These are phyloP conservation scores for Colletotrichum sp. DNA, from an alignment of 2,329 filamentous ascomycete species.

Conservation along the genomic window DNA sequence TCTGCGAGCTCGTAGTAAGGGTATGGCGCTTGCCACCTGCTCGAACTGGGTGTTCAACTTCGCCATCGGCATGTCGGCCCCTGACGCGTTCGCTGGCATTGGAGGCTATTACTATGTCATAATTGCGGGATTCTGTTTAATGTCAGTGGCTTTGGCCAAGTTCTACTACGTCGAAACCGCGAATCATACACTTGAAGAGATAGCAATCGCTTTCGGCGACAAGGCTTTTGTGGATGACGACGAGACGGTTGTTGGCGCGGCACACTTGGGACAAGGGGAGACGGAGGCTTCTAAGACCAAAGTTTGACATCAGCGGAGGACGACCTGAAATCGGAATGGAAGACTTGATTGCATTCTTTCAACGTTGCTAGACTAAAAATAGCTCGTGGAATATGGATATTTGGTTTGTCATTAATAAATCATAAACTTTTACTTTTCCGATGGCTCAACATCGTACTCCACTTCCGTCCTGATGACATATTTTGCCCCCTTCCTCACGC, in stretches of 20 bases:
- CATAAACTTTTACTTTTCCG: neutral
- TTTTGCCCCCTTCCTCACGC: constrained; percentile 68
- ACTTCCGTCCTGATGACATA: constrained; percentile 77
- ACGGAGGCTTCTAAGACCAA: neutral
- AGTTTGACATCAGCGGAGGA: neutral
- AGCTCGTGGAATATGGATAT: too few relatives aligned
- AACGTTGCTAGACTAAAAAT: too few relatives aligned
- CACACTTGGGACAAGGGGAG: neutral
- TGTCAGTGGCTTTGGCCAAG: neutral
- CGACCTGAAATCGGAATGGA: neutral
- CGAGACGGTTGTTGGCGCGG: neutral
- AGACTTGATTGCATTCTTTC: rapidly evolving
- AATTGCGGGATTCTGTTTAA: neutral
- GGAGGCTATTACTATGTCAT: neutral
- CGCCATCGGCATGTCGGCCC: neutral
- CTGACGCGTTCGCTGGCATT: neutral
- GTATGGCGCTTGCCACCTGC: neutral
- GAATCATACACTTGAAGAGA: neutral
- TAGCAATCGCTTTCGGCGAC: neutral
- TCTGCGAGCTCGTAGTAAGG: neutral
- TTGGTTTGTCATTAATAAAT: neutral
- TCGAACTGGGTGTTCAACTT: neutral
- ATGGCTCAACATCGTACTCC: constrained; percentile 66
- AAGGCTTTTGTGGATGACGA: neutral
- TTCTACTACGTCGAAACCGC: neutral